Evolutionary conservation across 305 asterid genomes (phyloP), one percentile per base, ranked within the genome.

Genomic region (Ilex paraguariensis): DNA sequence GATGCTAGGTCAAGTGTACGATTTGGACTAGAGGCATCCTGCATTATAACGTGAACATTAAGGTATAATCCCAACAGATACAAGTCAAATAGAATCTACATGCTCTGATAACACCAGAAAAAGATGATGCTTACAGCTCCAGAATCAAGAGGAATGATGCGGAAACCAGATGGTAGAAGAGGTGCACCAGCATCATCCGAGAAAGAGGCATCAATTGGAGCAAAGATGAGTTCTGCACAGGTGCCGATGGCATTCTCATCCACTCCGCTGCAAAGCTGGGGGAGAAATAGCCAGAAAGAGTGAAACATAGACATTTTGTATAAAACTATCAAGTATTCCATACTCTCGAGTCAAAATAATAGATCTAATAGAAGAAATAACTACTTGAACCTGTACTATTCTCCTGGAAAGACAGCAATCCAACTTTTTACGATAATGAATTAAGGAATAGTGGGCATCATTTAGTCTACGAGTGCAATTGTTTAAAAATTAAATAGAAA

Each of bases 161-260:
- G 95, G 56, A 94, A 94, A 68, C 99, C 98, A 31, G 97, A 94
- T 0, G 99, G 97, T 62, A 94, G 93, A 69, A 94, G 99, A 46
- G 96, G 96, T 36, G 42, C 42, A 8, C 42, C 2, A 8, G 98
- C 94, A 69, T 94, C 96, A 57, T 90, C 98, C 2, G 96, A 82
- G 79, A 94, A 90, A 48, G 98, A 86, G 69, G 95, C 95, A 51
- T 94, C 98, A 14, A 94, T 94, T 3, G 99, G 99, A 13, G 99
- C 97, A 71, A 88, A 94, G 65, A 94, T 67, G 58, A 94, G 95
- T 71, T 94, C 99, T 1, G 97, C 85, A 54, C 95, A 84, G 13
- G 82, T 78, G 1, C 98, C 98, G 6, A 87, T 68, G 5, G 90
- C 91, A 57, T 70, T 88, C 80, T 90, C 99, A 52, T 94, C 96